phyloP scores from a whole-genome alignment of 2,329 filamentous ascomycete species.

The Cercospora sojina region DNA sequence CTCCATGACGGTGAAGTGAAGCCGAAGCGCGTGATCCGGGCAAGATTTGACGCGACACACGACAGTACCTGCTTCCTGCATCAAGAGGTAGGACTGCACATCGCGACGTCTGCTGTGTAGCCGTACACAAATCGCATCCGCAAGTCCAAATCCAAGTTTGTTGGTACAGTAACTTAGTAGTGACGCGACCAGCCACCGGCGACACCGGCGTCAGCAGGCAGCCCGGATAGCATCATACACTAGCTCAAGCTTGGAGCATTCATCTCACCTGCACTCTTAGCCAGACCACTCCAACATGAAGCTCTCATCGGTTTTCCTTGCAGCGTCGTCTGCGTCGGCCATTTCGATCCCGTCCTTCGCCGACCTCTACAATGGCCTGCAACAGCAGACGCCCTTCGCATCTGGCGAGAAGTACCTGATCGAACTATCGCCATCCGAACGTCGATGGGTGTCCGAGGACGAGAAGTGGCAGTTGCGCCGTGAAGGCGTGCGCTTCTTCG shows the following conservation, averaged over 20 bases:
- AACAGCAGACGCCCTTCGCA: conserved; percentile 33
- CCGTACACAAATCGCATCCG: background rate
- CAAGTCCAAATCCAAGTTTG: background rate
- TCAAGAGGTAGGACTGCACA: background rate
- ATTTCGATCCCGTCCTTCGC: conserved; percentile 26
- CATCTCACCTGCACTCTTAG: background rate
- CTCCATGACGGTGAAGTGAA: background rate
- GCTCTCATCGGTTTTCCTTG: conserved; percentile 25
- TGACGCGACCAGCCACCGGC: conserved; percentile 1
- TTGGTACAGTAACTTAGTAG: too few relatives aligned
- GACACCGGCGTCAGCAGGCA: conserved; percentile 11
- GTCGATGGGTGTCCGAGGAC: conserved; percentile 84
- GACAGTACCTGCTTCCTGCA: background rate
- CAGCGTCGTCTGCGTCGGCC: conserved; percentile 27
- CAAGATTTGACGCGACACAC: background rate
- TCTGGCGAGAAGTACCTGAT: conserved; percentile 65
- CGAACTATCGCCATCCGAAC: conserved; percentile 80
- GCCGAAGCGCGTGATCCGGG: background rate
- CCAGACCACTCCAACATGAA: conserved; percentile 25
- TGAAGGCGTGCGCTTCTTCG: conserved; percentile 84
- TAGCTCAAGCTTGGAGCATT: conserved; percentile 1
- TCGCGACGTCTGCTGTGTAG: background rate
- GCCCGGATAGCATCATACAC: background rate
- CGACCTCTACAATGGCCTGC: conserved; percentile 25
- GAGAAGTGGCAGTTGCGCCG: conserved; percentile 90